A percentile compares a stretch with the other conserved stretches of the same genome.
Conservation (phyloP, 768 basidiomycete genomes). For the Arthromyces matolae region DNA sequence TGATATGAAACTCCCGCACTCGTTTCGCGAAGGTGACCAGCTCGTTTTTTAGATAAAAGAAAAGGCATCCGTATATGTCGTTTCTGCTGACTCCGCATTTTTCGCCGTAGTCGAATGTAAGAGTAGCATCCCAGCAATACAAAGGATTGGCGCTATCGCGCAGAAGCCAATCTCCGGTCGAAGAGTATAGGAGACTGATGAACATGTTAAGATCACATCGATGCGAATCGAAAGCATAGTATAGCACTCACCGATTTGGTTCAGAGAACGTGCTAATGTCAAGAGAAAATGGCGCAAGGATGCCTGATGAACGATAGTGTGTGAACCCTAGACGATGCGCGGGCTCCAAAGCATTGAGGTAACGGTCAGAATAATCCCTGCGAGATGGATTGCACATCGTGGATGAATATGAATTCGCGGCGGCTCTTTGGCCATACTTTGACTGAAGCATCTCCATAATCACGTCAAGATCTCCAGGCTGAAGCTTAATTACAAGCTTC, state of each 20-base stretch:
- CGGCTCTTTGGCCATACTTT: conserved; percentile 19
- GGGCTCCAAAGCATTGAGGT: conserved; percentile 31
- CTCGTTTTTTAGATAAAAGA: conserved; percentile 31
- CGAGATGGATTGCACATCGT: conserved; percentile 32
- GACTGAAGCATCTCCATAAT: conserved; percentile 24
- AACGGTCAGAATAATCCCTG: conserved; percentile 36
- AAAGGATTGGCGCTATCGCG: conserved; percentile 38
- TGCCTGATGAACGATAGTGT: conserved; percentile 25
- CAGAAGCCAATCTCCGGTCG: conserved; percentile 33
- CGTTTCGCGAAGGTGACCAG: conserved; percentile 27
- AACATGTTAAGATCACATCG: not conserved
- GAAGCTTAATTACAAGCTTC: conserved; percentile 18
- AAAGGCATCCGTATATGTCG: conserved; percentile 31
- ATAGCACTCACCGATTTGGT: conserved; percentile 25
- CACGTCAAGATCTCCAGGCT: conserved; percentile 14
- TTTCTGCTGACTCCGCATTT: conserved; percentile 21
- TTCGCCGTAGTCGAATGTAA: conserved; percentile 30
- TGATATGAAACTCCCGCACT: conserved; percentile 24
- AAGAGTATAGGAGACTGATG: conserved; percentile 34
- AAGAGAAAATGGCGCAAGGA: conserved; percentile 27
- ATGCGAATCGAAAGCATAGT: not conserved
- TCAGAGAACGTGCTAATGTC: conserved; percentile 24
- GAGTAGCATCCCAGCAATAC: conserved; percentile 36
- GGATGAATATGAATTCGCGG: conserved; percentile 21
- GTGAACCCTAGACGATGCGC: conserved; percentile 30